A percentile compares a stretch with the other conserved stretches of the same genome.
Conservation (phyloP, 2,329 filamentous ascomycete species). For the Didymella glomerata region DNA sequence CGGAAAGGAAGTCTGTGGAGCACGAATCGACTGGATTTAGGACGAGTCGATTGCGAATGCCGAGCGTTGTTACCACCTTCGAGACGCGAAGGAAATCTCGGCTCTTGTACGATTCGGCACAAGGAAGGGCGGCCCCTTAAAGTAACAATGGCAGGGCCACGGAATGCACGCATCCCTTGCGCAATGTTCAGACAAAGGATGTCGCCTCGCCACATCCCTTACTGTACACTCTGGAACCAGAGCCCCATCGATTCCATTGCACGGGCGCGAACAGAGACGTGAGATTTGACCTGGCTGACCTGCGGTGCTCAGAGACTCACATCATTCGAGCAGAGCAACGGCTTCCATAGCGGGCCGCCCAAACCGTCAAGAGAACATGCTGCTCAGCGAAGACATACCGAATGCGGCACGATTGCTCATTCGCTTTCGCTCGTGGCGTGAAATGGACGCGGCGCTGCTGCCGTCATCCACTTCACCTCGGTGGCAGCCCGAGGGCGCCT, state of each 20-base stretch:
- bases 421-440: not conserved
- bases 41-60: not conserved
- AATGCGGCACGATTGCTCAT: not conserved
- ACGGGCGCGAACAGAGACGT: not conserved
- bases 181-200: not conserved
- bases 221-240: not conserved
- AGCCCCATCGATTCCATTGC: not conserved
- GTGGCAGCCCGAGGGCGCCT: too few species aligned
- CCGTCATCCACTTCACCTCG: not conserved
- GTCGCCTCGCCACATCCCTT: not conserved
- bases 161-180: not conserved
- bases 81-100: not conserved
- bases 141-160: not conserved
- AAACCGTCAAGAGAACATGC: not conserved
- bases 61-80: not conserved
- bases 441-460: not conserved
- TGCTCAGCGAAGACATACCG: not conserved
- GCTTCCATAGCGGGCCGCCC: not conserved
- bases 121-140: not conserved
- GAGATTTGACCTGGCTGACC: not conserved
- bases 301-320: too few species aligned
- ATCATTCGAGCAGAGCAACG: not conserved
- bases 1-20: not conserved
- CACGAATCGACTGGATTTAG: not conserved
- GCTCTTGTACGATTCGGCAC: not conserved